Evolutionary conservation across 345 rosid species (phyloP).

Genomic region (Trapa bicornis): DNA sequence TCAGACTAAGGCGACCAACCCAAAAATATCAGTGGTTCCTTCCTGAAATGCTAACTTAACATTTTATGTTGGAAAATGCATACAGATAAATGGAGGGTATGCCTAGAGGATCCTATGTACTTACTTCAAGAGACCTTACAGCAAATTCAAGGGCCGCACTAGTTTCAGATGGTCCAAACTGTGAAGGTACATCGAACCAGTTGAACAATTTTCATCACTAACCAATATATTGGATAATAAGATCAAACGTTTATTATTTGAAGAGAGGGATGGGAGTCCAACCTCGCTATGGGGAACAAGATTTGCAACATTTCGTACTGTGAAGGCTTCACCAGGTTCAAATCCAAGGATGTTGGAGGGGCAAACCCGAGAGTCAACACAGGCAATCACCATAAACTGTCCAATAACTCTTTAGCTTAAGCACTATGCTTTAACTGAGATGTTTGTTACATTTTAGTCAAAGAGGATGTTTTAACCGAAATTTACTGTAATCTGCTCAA

Average conservation of each 20-base stretch:
- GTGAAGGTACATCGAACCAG: slow-evolving; percentile 13
- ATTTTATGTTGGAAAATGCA: background rate
- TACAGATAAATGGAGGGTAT: background rate
- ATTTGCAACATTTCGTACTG: slow-evolving; percentile 79
- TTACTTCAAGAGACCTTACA: slow-evolving; percentile 60
- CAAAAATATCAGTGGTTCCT: background rate
- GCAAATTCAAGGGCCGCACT: slow-evolving; percentile 91
- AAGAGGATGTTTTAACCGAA: background rate
- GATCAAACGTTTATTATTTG: background rate
- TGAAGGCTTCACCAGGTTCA: slow-evolving; percentile 93
- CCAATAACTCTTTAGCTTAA: slow-evolving; percentile 21
- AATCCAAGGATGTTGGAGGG: slow-evolving; percentile 76
- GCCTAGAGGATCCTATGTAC: slow-evolving; percentile 6
- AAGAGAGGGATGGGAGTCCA: background rate
- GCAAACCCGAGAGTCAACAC: slow-evolving; percentile 96
- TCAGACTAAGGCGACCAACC: background rate
- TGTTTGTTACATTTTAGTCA: too few species aligned
- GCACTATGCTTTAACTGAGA: background rate
- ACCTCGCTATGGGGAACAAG: slow-evolving; percentile 80
- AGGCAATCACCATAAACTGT: slow-evolving; percentile 89
- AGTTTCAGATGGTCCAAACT: slow-evolving; percentile 87
- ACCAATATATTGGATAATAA: background rate
- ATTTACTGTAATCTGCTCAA: background rate
- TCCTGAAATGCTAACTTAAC: background rate
- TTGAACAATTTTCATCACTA: background rate